Evolutionary conservation across 768 basidiomycete species (phyloP).

Genomic region (Leucogyrophana mollusca): DNA sequence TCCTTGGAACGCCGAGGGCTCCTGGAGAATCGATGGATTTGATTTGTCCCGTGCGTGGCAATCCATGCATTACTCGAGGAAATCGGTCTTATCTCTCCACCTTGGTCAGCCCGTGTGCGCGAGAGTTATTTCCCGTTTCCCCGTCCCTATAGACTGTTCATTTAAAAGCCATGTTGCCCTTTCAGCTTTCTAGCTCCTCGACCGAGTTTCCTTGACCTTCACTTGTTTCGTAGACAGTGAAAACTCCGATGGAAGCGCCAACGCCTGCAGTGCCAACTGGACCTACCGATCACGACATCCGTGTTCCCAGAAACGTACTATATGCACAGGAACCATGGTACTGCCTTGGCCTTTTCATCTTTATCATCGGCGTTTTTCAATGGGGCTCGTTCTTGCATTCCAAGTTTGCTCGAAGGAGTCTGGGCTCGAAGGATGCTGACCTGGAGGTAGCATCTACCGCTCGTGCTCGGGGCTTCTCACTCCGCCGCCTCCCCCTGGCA

Average conservation of each 20-base stretch:
- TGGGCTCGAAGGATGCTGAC: background rate
- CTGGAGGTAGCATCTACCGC: background rate
- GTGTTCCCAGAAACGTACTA: slow-evolving; percentile 18
- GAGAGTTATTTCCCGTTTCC: no score
- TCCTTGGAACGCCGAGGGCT: no score
- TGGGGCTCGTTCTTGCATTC: slow-evolving; percentile 21
- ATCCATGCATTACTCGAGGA: no score
- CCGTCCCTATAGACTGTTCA: no score
- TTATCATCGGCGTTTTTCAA: slow-evolving; percentile 36
- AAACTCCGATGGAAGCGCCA: background rate
- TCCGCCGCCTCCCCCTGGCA: slow-evolving; percentile 22
- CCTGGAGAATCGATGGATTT: no score
- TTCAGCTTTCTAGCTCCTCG: no score
- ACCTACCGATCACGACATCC: slow-evolving; percentile 22
- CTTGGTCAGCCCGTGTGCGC: no score
- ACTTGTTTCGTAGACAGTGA: no score
- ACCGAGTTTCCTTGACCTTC: no score
- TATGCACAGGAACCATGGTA: slow-evolving; percentile 46
- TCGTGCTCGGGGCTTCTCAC: slow-evolving; percentile 7
- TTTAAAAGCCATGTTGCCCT: no score
- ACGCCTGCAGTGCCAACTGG: background rate
- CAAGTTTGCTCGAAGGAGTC: slow-evolving; percentile 15
- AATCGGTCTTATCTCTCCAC: no score
- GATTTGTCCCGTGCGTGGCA: no score
- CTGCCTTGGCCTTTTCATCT: slow-evolving; percentile 41